Evolutionary conservation across 441 rosid species (phyloP).

Genomic region (Adansonia rubrostipa): DNA sequence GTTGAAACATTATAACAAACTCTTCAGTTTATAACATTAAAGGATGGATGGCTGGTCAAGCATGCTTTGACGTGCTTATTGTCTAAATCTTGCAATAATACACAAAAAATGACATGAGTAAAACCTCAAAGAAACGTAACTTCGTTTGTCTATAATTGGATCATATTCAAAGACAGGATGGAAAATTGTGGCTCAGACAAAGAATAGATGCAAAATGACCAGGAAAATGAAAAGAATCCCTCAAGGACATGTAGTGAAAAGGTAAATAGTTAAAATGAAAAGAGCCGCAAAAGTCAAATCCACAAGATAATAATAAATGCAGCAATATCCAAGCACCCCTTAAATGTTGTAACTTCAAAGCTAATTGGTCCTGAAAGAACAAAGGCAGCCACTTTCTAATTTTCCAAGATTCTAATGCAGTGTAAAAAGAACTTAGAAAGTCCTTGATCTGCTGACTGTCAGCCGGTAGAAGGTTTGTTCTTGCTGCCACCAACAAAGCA

Average conservation of each 20-base stretch:
- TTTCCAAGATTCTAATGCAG: constrained; percentile 20
- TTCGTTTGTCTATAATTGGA: not conserved
- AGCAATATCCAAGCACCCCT: constrained; percentile 10
- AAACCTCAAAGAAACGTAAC: not conserved
- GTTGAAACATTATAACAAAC: not conserved
- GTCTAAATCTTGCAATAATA: not conserved
- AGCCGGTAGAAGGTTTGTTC: constrained; percentile 46
- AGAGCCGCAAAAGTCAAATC: not conserved
- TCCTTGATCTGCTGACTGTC: constrained; percentile 47
- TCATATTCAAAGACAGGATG: not conserved
- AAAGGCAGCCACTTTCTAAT: not conserved
- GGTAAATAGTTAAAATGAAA: not conserved
- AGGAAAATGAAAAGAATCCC: not conserved
- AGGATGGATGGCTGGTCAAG: constrained; percentile 10
- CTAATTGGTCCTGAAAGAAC: not conserved
- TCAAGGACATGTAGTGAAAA: not conserved
- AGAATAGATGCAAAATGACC: not conserved
- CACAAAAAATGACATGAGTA: not conserved
- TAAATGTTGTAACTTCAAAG: not conserved
- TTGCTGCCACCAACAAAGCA: constrained; percentile 51
- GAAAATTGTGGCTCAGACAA: not conserved
- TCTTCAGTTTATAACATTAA: not conserved
- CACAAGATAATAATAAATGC: not conserved
- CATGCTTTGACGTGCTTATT: not conserved
- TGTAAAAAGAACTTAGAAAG: constrained; percentile 49